Evolutionary conservation across 345 rosid species (phyloP), one percentile per base, ranked within the genome.

Genomic region (Murraya koenigii): DNA sequence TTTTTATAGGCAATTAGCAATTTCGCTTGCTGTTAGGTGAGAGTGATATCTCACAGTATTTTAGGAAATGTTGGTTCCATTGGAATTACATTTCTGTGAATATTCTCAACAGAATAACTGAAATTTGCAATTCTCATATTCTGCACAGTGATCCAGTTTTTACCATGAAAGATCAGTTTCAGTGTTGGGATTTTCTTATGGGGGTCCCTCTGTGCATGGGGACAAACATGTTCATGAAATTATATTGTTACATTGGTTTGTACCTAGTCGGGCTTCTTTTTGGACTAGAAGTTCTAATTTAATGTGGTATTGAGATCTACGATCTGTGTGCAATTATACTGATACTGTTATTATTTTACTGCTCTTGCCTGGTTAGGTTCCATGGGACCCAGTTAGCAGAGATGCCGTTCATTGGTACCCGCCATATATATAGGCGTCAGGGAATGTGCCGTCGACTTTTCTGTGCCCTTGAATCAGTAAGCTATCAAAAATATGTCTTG

Each of bases 341-440:
- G 59, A 66, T 66, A 6, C 33, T 47, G 38, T 68, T 78, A 39
- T 66, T 75, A 66, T 82, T 62, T 28, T 25, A 32, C 28, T 61
- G 20, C 23, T 59, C 23, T 13, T 78, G 33, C 7, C 71, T 72
- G 38, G 71, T 62, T 78, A 94, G 98, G 86, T 89, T 94, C 74
- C 98, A 88, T 80, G 98, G 97, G 71, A 86, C 86, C 71, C 71
- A 77, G 74, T 78, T 93, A 72, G 98, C 95, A 82, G 98, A 94
- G 88, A 94, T 94, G 98, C 96, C 97, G 6, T 94, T 91, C 83
- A 91, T 94, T 82, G 98, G 96, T 77, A 93, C 97, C 52, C 97
- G 98, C 13, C 90, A 90, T 80, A 79, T 85, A 60, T 94, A 93
- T 80, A 87, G 97, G 86, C 91, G 88, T 64, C 97, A 93, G 84